These are phyloP conservation scores for Eragrostis nindensis DNA, from an alignment of 176 grass and related monocot species.

Conservation along the genomic window DNA sequence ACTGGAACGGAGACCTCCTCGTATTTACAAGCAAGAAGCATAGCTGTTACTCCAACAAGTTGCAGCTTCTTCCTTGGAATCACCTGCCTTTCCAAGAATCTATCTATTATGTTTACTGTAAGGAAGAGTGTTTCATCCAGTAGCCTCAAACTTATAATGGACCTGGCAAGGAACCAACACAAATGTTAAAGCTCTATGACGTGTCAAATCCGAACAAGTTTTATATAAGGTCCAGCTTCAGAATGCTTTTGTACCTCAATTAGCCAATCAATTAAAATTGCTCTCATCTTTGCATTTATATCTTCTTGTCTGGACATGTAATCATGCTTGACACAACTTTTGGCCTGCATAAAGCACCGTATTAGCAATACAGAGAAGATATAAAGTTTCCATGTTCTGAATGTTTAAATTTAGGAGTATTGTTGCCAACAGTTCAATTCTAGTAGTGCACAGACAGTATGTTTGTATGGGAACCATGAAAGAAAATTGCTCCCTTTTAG, in stretches of 20 bases:
- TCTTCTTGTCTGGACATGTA: conserved; percentile 86
- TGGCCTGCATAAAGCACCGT: conserved; percentile 49
- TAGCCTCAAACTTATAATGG: conserved; percentile 91
- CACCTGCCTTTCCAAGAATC: conserved; percentile 78
- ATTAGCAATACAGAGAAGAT: conserved; percentile 37
- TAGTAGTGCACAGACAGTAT: conserved; percentile 25
- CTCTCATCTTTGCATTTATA: conserved; percentile 93
- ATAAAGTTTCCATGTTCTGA: conserved; percentile 1
- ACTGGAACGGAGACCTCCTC: conserved; percentile 91
- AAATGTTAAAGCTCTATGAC: conserved; percentile 15
- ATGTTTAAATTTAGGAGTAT: not conserved
- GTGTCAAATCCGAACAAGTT: not conserved
- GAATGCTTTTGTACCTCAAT: conserved; percentile 67
- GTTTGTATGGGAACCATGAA: not conserved
- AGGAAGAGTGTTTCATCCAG: conserved; percentile 95
- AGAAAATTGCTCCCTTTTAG: not conserved
- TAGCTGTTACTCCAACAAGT: conserved; percentile 84
- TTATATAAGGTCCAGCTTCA: not conserved
- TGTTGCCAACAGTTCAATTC: not conserved
- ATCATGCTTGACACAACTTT: conserved; percentile 61
- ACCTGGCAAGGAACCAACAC: conserved; percentile 56
- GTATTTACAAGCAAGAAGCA: conserved; percentile 96
- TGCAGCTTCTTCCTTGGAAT: conserved; percentile 83
- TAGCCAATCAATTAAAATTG: conserved; percentile 87
- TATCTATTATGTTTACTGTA: conserved; percentile 89